Evolutionary conservation across 805 yeast species (phyloP).

Genomic region (Teunomyces gatunensis): DNA sequence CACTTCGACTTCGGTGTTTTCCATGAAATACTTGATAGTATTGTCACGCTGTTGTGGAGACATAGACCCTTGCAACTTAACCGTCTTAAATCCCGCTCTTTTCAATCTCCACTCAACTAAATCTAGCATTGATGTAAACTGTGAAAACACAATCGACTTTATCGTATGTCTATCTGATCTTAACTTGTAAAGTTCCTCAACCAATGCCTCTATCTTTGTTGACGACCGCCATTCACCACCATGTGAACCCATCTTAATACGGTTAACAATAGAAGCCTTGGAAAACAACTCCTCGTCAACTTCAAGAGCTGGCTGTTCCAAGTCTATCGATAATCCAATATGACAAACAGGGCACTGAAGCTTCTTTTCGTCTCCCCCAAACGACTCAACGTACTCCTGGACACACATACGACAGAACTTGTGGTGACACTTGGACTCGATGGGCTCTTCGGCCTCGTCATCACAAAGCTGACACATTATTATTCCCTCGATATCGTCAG

Average conservation of each 20-base stretch:
- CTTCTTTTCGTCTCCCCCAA: conserved; percentile 54
- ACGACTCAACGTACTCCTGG: conserved; percentile 84
- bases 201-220: conserved; percentile 93
- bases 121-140: conserved; percentile 95
- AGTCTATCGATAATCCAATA: conserved; percentile 85
- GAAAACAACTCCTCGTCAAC: conserved; percentile 59
- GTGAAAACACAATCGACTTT: conserved; percentile 95
- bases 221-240: conserved; percentile 88
- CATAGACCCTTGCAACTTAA: conserved; percentile 94
- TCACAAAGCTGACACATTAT: conserved; percentile 89
- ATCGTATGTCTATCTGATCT: conserved; percentile 86
- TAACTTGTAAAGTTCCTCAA: conserved; percentile 85
- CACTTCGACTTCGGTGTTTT: conserved; percentile 86
- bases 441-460: conserved; percentile 98
- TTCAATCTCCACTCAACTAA: conserved; percentile 93
- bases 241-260: conserved; percentile 71
- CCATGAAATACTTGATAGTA: conserved; percentile 89
- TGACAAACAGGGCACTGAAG: conserved; percentile 96
- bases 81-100: conserved; percentile 93
- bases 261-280: conserved; percentile 73
- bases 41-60: conserved; percentile 93
- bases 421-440: conserved; percentile 92
- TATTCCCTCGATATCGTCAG: conserved; percentile 50
- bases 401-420: conserved; percentile 91
- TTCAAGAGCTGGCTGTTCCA: conserved; percentile 81